Evolutionary conservation across 805 yeast species (phyloP).

Genomic region (Suhomyces emberorum): DNA sequence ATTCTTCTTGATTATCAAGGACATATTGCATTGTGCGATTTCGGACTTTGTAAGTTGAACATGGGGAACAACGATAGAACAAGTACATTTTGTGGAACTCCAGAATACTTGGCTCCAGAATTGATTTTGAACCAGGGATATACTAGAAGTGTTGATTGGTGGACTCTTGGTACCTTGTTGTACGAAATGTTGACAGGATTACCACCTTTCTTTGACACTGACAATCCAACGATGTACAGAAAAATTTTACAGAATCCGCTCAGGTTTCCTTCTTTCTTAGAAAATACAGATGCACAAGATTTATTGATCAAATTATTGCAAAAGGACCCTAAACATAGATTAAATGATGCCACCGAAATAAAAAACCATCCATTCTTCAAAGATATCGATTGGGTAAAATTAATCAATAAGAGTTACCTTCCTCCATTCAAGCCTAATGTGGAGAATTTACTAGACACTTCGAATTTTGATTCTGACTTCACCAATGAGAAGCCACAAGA

Average conservation of each 20-base stretch:
- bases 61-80: constrained; percentile 88
- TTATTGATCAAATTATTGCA: constrained; percentile 69
- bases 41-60: constrained; percentile 92
- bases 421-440: constrained; percentile 97
- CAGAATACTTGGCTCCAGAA: constrained; percentile 96
- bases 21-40: constrained; percentile 95
- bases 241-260: constrained; percentile 88
- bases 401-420: constrained; percentile 79
- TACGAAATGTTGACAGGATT: constrained; percentile 96
- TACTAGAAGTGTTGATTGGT: constrained; percentile 95
- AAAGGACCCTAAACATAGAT: constrained; percentile 79
- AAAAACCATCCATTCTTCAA: constrained; percentile 81
- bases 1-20: constrained; percentile 94
- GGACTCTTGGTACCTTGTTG: constrained; percentile 93
- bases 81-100: constrained; percentile 96
- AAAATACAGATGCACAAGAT: constrained; percentile 79
- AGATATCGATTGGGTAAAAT: constrained; percentile 85
- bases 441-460: constrained; percentile 78
- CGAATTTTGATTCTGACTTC: constrained; percentile 89
- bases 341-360: constrained; percentile 82
- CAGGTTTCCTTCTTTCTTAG: constrained; percentile 80
- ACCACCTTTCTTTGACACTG: constrained; percentile 97
- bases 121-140: constrained; percentile 87
- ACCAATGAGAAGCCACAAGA: constrained; percentile 92
- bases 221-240: constrained; percentile 87